These are phyloP conservation scores for Hypoxylon sp. DNA, from an alignment of 2,329 filamentous ascomycete genomes.

Conservation along the genomic window DNA sequence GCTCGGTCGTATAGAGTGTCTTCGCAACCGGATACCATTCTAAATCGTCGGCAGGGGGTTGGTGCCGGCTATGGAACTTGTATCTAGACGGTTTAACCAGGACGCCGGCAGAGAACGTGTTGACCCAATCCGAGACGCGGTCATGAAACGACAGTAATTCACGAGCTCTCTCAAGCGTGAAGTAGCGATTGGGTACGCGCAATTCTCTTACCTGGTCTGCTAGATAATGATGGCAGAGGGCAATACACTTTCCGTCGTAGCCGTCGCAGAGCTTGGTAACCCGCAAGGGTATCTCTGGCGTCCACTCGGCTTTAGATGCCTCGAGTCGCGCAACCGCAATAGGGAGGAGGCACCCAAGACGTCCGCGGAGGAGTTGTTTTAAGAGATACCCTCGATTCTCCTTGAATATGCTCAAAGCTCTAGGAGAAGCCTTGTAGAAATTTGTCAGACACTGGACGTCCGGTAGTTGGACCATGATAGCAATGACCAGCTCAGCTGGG, in stretches of 20 bases:
- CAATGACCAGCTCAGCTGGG: not conserved
- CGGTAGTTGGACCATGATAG: slow-evolving; percentile 1
- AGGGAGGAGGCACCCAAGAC: not conserved
- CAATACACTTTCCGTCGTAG: not conserved
- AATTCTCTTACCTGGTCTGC: not conserved
- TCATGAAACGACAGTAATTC: slow-evolving; percentile 2
- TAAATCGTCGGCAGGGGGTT: not conserved
- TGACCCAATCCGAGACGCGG: not conserved
- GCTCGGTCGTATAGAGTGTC: slow-evolving; percentile 13
- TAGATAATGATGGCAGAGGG: slow-evolving; percentile 5
- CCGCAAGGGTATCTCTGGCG: not conserved
- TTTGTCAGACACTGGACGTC: slow-evolving; percentile 5
- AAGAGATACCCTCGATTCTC: not conserved
- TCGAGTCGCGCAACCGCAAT: slow-evolving; percentile 14
- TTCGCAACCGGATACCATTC: slow-evolving; percentile 1
- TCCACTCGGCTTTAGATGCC: slow-evolving; percentile 9
- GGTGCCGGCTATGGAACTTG: not conserved
- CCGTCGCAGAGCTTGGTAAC: not conserved
- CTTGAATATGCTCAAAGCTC: not conserved
- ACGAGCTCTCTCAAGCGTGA: not conserved
- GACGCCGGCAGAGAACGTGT: not conserved
- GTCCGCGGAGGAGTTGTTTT: not conserved
- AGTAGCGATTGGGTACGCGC: not conserved
- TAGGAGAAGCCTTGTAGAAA: slow-evolving; percentile 7
- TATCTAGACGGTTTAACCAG: not conserved